Conservation (phyloP, 2,329 filamentous ascomycete genomes). For the Claviceps sp. region DNA sequence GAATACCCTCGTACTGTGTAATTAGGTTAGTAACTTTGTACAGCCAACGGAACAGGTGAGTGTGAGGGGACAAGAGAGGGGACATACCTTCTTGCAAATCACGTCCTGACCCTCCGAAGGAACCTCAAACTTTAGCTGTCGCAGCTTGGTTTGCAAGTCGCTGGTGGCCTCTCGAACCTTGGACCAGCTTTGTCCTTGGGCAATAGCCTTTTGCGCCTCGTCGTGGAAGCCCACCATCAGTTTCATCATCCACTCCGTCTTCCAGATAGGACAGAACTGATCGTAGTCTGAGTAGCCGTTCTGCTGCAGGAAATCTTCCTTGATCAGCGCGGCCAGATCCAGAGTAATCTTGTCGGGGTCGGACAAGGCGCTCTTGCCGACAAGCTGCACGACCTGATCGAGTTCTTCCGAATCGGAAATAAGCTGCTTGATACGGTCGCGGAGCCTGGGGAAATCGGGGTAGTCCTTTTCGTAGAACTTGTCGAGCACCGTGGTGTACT, state of each 20-base stretch:
- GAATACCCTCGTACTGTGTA: slow-evolving; percentile 72
- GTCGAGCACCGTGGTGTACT: slow-evolving; percentile 81
- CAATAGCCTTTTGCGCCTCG: slow-evolving; percentile 88
- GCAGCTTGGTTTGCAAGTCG: slow-evolving; percentile 72
- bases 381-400: slow-evolving; percentile 95
- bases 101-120: slow-evolving; percentile 72
- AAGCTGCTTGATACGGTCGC: slow-evolving; percentile 86
- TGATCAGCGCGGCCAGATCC: slow-evolving; percentile 79
- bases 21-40: background rate
- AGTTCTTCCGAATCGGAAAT: slow-evolving; percentile 92
- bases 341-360: slow-evolving; percentile 97
- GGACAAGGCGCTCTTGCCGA: slow-evolving; percentile 91
- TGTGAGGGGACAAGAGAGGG: background rate
- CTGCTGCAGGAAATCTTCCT: slow-evolving; percentile 98
- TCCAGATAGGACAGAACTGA: slow-evolving; percentile 98
- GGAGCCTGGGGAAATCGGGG: slow-evolving; percentile 84
- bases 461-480: slow-evolving; percentile 89
- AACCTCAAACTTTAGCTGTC: slow-evolving; percentile 94
- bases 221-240: slow-evolving; percentile 97
- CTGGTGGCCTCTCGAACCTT: slow-evolving; percentile 85
- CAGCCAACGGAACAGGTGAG: background rate
- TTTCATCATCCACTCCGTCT: slow-evolving; percentile 99
- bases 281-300: slow-evolving; percentile 99
- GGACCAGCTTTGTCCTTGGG: slow-evolving; percentile 79
- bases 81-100: slow-evolving; percentile 63